These are phyloP conservation scores for Neurospora tetrasperma DNA, from an alignment of 495 filamentous ascomycete genomes.

Conservation along the genomic window DNA sequence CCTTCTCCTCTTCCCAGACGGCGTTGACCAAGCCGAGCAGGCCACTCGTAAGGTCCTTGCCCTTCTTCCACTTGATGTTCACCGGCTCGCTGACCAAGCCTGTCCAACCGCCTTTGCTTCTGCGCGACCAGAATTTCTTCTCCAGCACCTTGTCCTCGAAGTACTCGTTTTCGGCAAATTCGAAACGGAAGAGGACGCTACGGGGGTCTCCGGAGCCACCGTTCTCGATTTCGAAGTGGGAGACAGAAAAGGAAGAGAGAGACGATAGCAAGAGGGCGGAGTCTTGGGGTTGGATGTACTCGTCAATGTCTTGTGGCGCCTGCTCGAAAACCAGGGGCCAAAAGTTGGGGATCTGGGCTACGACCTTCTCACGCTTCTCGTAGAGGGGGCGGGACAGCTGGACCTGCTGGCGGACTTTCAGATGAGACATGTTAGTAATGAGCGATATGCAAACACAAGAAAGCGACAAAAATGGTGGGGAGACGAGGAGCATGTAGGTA, in stretches of 20 bases:
- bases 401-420: slow-evolving; percentile 47
- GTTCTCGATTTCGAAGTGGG: slow-evolving; percentile 62
- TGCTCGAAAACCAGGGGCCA: slow-evolving; percentile 83
- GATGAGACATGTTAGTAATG: neutral
- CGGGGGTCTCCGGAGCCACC: slow-evolving; percentile 51
- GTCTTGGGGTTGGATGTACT: slow-evolving; percentile 71
- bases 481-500: neutral
- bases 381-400: slow-evolving; percentile 50
- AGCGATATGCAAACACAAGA: neutral
- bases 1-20: slow-evolving; percentile 56
- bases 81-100: slow-evolving; percentile 80
- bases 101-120: slow-evolving; percentile 50
- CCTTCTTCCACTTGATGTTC: slow-evolving; percentile 77
- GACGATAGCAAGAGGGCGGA: slow-evolving; percentile 51
- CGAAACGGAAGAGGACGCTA: slow-evolving; percentile 49
- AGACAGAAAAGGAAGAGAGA: slow-evolving; percentile 54
- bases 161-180: slow-evolving; percentile 58
- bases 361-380: slow-evolving; percentile 55
- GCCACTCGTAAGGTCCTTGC: slow-evolving; percentile 72
- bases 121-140: slow-evolving; percentile 83
- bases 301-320: slow-evolving; percentile 71
- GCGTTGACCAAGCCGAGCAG: slow-evolving; percentile 59
- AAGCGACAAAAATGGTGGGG: neutral
- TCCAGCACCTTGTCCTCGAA: slow-evolving; percentile 66
- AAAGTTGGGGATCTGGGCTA: slow-evolving; percentile 66